Evolutionary conservation across 1,284 basidiomycete species (phyloP).

Genomic region (Boletus calvinii): DNA sequence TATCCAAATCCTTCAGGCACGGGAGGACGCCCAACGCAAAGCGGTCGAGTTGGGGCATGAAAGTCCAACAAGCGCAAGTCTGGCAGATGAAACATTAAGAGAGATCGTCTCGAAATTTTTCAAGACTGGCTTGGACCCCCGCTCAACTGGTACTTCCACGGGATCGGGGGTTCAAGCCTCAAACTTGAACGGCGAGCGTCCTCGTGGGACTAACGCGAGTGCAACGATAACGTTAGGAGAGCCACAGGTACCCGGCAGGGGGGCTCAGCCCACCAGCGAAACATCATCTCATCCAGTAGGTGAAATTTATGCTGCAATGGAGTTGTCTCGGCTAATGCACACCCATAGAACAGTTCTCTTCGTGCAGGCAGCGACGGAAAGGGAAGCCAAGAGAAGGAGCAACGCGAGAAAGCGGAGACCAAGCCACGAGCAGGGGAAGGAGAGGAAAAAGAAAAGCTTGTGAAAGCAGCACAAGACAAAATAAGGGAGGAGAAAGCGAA

Average conservation of each 20-base stretch:
- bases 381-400: background rate
- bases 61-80: conserved; percentile 41
- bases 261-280: background rate
- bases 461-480: no score
- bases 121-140: conserved; percentile 17
- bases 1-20: conserved; percentile 53
- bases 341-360: conserved; percentile 1
- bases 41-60: conserved; percentile 36
- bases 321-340: background rate
- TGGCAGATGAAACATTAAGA: conserved; percentile 39
- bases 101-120: conserved; percentile 33
- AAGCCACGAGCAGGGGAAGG: background rate
- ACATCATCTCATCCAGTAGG: conserved; percentile 9
- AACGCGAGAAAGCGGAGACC: background rate
- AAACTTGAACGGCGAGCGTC: conserved; percentile 6
- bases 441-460: background rate
- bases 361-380: background rate
- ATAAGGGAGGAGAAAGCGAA: background rate
- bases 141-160: conserved; percentile 18
- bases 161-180: conserved; percentile 25
- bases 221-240: conserved; percentile 12
- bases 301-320: background rate
- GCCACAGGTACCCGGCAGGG: conserved; percentile 17
- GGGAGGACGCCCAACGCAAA: conserved; percentile 52
- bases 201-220: background rate